Evolutionary conservation across 371 early-diverging fungal genomes (phyloP).

Genomic region (Lichtheimia hyalospora): DNA sequence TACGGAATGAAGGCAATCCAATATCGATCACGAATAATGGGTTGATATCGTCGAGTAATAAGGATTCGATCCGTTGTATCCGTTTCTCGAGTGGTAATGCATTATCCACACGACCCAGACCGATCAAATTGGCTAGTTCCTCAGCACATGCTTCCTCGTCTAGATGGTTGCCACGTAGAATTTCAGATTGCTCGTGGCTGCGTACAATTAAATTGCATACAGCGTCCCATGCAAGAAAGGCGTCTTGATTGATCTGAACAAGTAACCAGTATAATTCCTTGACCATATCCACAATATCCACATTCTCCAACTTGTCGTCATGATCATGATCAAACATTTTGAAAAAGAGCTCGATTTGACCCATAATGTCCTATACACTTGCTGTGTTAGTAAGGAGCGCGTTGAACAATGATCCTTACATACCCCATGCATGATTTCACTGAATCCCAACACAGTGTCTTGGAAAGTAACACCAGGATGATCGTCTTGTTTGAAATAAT

Average conservation of each 20-base stretch:
- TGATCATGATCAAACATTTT: slow-evolving; percentile 73
- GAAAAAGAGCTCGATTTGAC: slow-evolving; percentile 79
- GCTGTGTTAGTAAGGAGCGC: not conserved
- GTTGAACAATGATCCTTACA: not conserved
- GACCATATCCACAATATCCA: slow-evolving; percentile 79
- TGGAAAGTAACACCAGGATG: slow-evolving; percentile 67
- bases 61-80: slow-evolving; percentile 9
- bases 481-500: slow-evolving; percentile 47
- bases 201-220: slow-evolving; percentile 62
- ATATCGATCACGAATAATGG: slow-evolving; percentile 19
- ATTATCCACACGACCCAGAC: slow-evolving; percentile 2
- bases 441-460: slow-evolving; percentile 76
- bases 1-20: slow-evolving; percentile 44
- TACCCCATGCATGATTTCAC: slow-evolving; percentile 73
- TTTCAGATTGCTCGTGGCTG: slow-evolving; percentile 61
- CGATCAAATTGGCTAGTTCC: slow-evolving; percentile 13
- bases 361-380: slow-evolving; percentile 65
- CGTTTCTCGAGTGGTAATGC: slow-evolving; percentile 14
- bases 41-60: not conserved
- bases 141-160: slow-evolving; percentile 11
- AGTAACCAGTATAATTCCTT: slow-evolving; percentile 79
- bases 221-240: slow-evolving; percentile 51
- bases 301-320: slow-evolving; percentile 64
- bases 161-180: slow-evolving; percentile 17
- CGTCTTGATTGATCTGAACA: slow-evolving; percentile 38